Evolutionary conservation across 169 alveolate species (phyloP), one percentile per base, ranked within the genome.

Genomic region (Miamiensis avidus): DNA sequence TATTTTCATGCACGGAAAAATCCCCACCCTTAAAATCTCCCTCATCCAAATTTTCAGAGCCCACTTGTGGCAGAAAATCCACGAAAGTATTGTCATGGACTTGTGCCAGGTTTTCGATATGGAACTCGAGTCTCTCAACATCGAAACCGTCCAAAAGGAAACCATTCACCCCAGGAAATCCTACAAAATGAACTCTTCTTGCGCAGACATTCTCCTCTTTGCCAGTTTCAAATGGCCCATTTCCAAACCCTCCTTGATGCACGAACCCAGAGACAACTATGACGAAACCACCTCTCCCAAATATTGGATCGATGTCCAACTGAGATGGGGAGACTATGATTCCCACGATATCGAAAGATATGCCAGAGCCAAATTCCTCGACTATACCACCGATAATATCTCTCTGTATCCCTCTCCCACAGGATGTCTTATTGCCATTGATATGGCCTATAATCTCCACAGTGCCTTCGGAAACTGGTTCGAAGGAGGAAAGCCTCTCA

Each of bases 251-350:
- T 97, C 99, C 15, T 94, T 99, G 82, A 95, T 99, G 73, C 97
- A 99, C 25, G 99, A 99, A 85, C 89, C 97, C 75, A 97, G 97
- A 86, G 99, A 98, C 89, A 91, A 93, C 26, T 95, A 91, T 86
- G 99, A 97, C 81, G 95, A 94, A 15, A 89, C 93, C 28, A 93
- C 96, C 28, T 86, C 98, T 27, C 95, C 94, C 76, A 98, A 96
- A 94, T 98, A 94, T 92, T 98, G 99, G 99, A 92, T 99, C 34
- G 99, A 99, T 92, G 99, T 99, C 32, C 99, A 99, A 95, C 95
- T 99, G 81, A 96, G 99, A 72, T 99, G 99, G 99, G 99, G 99
- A 30, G 99, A 99, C 94, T 99, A 98, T 91, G 99, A 99, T 93
- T 97, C 99, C 75, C 99, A 99, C 92, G 99, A 99, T 92, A 99